Base-by-base conservation (phyloP, 2,329 filamentous ascomycete genomes). In the Neospermospora avenae region DNA sequence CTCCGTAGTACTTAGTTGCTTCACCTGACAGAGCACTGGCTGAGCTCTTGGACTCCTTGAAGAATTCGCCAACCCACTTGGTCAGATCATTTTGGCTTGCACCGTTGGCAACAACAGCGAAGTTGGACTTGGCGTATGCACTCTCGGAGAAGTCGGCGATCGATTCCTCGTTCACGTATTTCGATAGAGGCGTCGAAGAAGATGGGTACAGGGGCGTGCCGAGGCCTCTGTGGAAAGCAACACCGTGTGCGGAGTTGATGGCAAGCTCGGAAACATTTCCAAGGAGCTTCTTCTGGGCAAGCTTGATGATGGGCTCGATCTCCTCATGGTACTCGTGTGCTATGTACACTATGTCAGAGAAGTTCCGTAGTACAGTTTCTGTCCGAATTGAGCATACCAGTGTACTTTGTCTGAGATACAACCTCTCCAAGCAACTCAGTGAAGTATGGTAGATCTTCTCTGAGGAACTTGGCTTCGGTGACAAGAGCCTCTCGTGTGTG, bases 401-500 rank as follows among this genome's bases (percentile, higher is more conserved):
- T 86, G 77, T 91, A 99, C 79, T 91, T 95, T 70, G 93, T 96
- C 78, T 90, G 81, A 63, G 88, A 87, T 72, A 95, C 83, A 71
- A 97, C 90, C 82, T 99, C 96, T 73, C 89, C 91, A 69, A 99
- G 84, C 67, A 99, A 84, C 82, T 99, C 95, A 72, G 92, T 86
- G 77, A 96, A 99, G 85, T 98, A 99, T 69, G 95, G 95, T 68
- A 99, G 86, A 76, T 99, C 93, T 75, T 95, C 87, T 75, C 91
- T 87, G 68, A 99, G 86, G 84, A 99, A 99, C 81, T 89, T 96
- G 75, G 95, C 91, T 77, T 93, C 88, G 72, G 99, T 80, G 62
- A 99, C 86, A 65, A 99, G 80, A 74, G 92, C 92, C 82, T 99
- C 95, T 74, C 93, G 89, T 71, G 91, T 93, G 80, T 97, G 92